Base-by-base conservation (phyloP, 208 protist genomes). In the Spironucleus salmonicida region DNA sequence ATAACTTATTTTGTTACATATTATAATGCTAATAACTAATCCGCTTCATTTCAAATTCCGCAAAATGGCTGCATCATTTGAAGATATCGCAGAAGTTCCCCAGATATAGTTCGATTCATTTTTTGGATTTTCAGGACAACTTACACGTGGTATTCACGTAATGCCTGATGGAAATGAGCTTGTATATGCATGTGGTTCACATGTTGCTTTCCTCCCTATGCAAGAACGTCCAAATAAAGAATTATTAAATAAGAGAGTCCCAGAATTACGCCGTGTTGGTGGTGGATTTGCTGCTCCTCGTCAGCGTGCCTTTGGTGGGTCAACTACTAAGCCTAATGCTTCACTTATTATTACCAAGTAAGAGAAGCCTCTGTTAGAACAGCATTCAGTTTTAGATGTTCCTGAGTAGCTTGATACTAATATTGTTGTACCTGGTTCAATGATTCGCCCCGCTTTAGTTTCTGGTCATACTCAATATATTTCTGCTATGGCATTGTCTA, bases 101-200 rank as follows among this genome's bases (percentile, higher is more conserved):
- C 9, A 71, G 9, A 40, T 71, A 15, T 9, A n/a, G 34, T 71
- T 42, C 45, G 34, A 30, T 15, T 23, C 64, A 30, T 71, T 45
- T 49, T 42, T 71, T 2, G 64, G 64, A 9, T 71, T 71, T 38
- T 11, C 19, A 19, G 64, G 64, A 49, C 64, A 71, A 19, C 64
- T 71, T 30, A 40, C 38, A 4, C 4, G 34, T 19, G 64, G 64
- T 40, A 19, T 71, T 11, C 38, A 32, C 34, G 4, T 71, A 40
- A 45, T 71, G 34, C 64, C 64, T 4, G 34, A 71, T 49, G 64
- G 64, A n/a, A 15, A 71, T 19, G 64, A 71, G n/a, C 45, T 71
- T 27, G 38, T 71, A 19, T 71, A 71, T 38, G 64, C 64, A n/a
- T 9, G 32, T 32, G 64, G 64, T 19, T 45, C 4, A n/a, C 64